A percentile compares a stretch with the other conserved stretches of the same genome.
These are phyloP conservation scores for Ogataea paraovalis DNA, from an alignment of 805 yeast species.

Conservation along the genomic window DNA sequence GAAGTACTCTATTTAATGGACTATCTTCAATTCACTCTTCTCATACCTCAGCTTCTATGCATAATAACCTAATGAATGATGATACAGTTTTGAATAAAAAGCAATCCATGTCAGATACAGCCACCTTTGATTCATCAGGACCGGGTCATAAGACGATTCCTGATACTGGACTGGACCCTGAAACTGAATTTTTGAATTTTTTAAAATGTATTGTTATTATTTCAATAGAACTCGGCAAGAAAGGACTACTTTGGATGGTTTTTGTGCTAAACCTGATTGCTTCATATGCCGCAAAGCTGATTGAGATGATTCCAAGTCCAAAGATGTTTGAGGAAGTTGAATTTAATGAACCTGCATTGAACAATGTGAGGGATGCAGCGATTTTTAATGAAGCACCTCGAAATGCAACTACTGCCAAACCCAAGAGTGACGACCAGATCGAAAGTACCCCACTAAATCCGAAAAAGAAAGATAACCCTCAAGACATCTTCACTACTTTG, in stretches of 20 bases:
- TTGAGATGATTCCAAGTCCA: slow-evolving; percentile 26
- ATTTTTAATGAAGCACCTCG: too few species aligned
- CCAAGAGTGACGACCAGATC: not conserved
- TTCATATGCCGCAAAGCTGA: slow-evolving; percentile 10
- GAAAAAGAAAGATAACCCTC: slow-evolving; percentile 4
- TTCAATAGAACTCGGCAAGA: slow-evolving; percentile 18
- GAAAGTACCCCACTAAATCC: slow-evolving; percentile 10
- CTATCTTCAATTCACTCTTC: slow-evolving; percentile 1
- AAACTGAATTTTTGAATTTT: slow-evolving; percentile 24
- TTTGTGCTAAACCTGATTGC: slow-evolving; percentile 17
- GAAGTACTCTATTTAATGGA: not conserved
- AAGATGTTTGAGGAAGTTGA: slow-evolving; percentile 8
- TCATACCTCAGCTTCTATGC: not conserved
- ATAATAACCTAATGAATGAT: not conserved
- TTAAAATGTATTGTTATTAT: slow-evolving; percentile 19
- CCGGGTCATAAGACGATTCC: slow-evolving; percentile 9
- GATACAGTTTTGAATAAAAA: not conserved
- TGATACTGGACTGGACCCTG: slow-evolving; percentile 13
- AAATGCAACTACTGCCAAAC: not conserved
- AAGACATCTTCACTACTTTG: slow-evolving; percentile 11
- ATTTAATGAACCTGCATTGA: not conserved
- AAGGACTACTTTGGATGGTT: slow-evolving; percentile 23
- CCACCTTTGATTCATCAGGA: slow-evolving; percentile 8
- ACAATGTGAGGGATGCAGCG: not conserved
- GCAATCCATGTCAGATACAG: not conserved